Evolutionary conservation across 192 early-diverging fungal species (phyloP), one percentile per base, ranked within the genome.

Genomic region (Linnemannia hyalina): DNA sequence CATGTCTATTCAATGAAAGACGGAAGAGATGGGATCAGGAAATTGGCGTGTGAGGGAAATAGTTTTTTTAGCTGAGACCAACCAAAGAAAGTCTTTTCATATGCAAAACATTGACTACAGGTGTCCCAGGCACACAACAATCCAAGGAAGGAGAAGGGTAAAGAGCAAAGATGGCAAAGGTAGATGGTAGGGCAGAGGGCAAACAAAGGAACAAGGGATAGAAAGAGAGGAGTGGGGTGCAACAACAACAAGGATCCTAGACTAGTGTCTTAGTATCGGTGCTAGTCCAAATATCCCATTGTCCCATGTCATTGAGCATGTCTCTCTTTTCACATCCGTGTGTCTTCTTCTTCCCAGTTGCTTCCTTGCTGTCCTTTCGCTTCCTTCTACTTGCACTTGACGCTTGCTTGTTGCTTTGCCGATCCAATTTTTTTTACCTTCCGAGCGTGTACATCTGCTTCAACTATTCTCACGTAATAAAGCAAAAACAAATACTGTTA

Each of bases 391-490:
- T 46, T 46, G 44, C 13, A 9, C 44, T 46, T 46, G 11, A 46
- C 41, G 44, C 23, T 52, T 47, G 16, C 22, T 52, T 49, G 73
- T 15, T 13, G 20, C 22, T 63, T 22, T 22, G 4, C 18, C 40
- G 57, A 18, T 70, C 46, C 54, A 23, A 20, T 20, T 60, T 26
- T n/a, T 75, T n/a, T 75, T 80, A 84, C 82, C 82, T 86, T 73
- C 83, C 83, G n/a, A 86, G 79, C 0, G 83, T 81, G 44, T 86
- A 86, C 79, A 86, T 86, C 60, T 86, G 83, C 79, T 86, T 86
- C 57, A 86, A 57, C 83, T 86, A 68, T 38, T 38, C 42, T 23
- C 41, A 16, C 41, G 13, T 35, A 70, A 4, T 46, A 46, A 46
- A 44, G 20, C 6, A 74, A 40, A 42, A 55, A 41, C 70, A 77